Conservation (phyloP, 2,329 filamentous ascomycete genomes). For the Ophiostoma sp. region DNA sequence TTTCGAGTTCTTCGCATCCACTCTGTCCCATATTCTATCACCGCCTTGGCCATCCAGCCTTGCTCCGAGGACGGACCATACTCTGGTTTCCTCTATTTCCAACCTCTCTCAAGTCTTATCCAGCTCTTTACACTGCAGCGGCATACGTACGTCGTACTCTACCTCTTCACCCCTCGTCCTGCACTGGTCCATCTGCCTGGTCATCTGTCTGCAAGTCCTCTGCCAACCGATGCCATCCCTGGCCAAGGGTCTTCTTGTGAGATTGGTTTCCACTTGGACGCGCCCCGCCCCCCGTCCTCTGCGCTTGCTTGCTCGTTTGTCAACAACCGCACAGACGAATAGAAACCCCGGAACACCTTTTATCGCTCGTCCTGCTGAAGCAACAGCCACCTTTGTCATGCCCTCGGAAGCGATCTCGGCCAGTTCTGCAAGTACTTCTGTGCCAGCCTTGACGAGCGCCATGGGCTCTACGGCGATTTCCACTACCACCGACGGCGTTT, state of each 20-base stretch:
- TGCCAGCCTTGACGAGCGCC: too few relatives aligned
- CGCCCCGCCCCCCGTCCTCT: slow-evolving; percentile 16
- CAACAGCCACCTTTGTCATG: not conserved
- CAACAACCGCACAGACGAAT: slow-evolving; percentile 23
- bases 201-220: not conserved
- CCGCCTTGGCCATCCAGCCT: too few relatives aligned
- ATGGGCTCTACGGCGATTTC: not conserved
- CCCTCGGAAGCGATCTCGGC: slow-evolving; percentile 6
- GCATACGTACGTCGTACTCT: too few relatives aligned
- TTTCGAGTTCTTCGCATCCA: too few relatives aligned
- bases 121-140: too few relatives aligned
- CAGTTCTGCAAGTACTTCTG: not conserved
- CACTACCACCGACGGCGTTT: not conserved
- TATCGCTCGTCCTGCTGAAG: not conserved
- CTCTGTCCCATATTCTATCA: too few relatives aligned
- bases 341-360: not conserved
- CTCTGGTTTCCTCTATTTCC: too few relatives aligned
- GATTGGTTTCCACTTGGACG: slow-evolving; percentile 21
- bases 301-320: slow-evolving; percentile 21
- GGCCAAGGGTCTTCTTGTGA: slow-evolving; percentile 18
- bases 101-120: too few relatives aligned
- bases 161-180: too few relatives aligned
- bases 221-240: slow-evolving; percentile 22
- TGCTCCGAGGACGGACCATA: too few relatives aligned
- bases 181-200: too few relatives aligned